Base-by-base conservation (phyloP, 2,329 filamentous ascomycete genomes). In the Penicillium brasilianum region DNA sequence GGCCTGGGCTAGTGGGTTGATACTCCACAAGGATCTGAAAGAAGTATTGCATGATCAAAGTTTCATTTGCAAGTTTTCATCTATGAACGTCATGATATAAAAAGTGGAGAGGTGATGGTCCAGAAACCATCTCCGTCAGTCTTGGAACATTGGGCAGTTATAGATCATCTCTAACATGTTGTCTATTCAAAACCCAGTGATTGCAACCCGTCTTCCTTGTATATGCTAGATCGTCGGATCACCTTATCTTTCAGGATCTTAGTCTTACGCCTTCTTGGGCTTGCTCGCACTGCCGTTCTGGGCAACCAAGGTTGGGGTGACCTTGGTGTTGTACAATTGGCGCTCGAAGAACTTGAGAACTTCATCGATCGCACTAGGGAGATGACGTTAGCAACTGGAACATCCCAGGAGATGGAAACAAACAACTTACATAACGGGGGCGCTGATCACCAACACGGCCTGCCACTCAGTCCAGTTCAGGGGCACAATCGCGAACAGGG, bases 381-480 rank as follows among this genome's bases (percentile, higher is more conserved):
- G 65, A 72, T 68, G 51, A 28, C 8, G 7, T 66, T 56, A 60
- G 59, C 41, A 57, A 6, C 28, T 28, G 22, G 51, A 37, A n/a
- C 55, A n/a, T 18, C 18, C 1, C 11, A 11, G 52, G 48, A 37
- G 36, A 14, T 25, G 25, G 46, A 28, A 54, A 4, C 30, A 10
- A 34, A 16, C 39, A 65, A 86, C 91, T 90, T 85, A 92, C 88
- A 99, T 90, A 66, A 99, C 96, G 46, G 95, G 95, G 18, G 89
- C 88, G 78, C 93, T 97, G 74, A 98, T 95, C 34, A 84, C 78
- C 65, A 97, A 73, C 50, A 99, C 95, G 18, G 96, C 93, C 80
- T 92, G 88, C 95, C 95, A 99, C 80, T 99, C 95, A 20, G 81
- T 83, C 86, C 85, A 87, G 74, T 94, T 90, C 68, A 99, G 80